These are phyloP conservation scores for Hericium rajendrae DNA, from an alignment of 768 basidiomycete species.

Conservation along the genomic window DNA sequence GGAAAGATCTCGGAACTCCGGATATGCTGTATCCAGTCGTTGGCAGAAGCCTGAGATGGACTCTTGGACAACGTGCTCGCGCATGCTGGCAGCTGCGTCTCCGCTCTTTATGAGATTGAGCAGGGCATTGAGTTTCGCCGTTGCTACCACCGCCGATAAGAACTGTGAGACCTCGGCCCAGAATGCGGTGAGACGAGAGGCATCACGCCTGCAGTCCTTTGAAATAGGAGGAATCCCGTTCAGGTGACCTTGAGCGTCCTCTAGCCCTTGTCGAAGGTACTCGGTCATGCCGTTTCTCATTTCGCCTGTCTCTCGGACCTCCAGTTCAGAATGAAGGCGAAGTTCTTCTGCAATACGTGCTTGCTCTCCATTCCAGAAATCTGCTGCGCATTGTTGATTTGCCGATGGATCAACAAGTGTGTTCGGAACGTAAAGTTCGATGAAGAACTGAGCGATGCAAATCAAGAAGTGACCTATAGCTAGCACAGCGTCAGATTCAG, in stretches of 20 bases:
- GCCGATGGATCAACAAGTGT: conserved; percentile 81
- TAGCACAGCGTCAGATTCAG: not conserved
- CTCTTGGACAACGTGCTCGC: conserved; percentile 69
- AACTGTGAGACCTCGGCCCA: conserved; percentile 79
- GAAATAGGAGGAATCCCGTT: conserved; percentile 21
- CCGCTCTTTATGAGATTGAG: conserved; percentile 25
- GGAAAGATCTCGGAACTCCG: conserved; percentile 62
- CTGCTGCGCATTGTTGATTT: conserved; percentile 36
- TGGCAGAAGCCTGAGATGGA: conserved; percentile 71
- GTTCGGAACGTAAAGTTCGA: conserved; percentile 74
- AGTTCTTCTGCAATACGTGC: conserved; percentile 38
- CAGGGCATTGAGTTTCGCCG: conserved; percentile 42
- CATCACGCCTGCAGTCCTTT: conserved; percentile 24
- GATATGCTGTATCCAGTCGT: conserved; percentile 59
- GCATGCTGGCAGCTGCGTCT: conserved; percentile 31
- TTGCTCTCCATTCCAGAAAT: conserved; percentile 35
- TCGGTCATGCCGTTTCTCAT: conserved; percentile 35
- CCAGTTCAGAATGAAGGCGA: conserved; percentile 43
- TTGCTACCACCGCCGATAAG: conserved; percentile 42
- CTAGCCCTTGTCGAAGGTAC: conserved; percentile 32
- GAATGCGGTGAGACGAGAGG: conserved; percentile 47
- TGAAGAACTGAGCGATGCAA: conserved; percentile 44
- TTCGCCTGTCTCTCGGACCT: conserved; percentile 49
- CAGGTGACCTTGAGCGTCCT: conserved; percentile 22
- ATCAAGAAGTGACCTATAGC: conserved; percentile 46